phyloP scores from a whole-genome alignment of 108 stramenopile genomes.

The Cyclostephanos tholiformis region DNA sequence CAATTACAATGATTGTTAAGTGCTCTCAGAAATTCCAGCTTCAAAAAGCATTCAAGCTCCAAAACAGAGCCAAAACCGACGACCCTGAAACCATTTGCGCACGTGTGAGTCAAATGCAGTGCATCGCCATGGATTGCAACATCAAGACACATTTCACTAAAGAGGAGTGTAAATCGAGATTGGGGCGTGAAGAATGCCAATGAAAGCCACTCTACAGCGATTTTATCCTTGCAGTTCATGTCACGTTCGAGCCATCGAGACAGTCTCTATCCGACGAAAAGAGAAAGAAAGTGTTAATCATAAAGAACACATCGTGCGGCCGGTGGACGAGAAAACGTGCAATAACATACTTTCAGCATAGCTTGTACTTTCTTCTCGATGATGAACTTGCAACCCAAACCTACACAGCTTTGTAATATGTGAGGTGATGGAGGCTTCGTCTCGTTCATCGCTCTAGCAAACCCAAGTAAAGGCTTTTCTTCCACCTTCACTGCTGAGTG shows the following conservation, averaged over 20 bases:
- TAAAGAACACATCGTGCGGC: background rate
- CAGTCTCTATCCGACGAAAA: conserved; percentile 26
- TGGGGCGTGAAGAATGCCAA: conserved; percentile 76
- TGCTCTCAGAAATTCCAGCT: conserved; percentile 49
- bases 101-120: conserved; percentile 60
- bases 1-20: conserved; percentile 9
- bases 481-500: conserved; percentile 11
- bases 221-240: conserved; percentile 28
- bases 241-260: conserved; percentile 52
- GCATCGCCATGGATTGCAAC: conserved; percentile 59
- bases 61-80: conserved; percentile 69
- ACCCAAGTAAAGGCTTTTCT: conserved; percentile 36
- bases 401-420: conserved; percentile 73
- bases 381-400: conserved; percentile 73
- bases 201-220: conserved; percentile 73
- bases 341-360: conserved; percentile 42
- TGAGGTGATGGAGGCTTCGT: conserved; percentile 46
- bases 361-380: conserved; percentile 74
- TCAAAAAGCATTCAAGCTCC: conserved; percentile 77
- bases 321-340: background rate
- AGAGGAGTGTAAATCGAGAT: conserved; percentile 61
- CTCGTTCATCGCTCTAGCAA: conserved; percentile 54
- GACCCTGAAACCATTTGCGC: conserved; percentile 50
- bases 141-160: conserved; percentile 55
- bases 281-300: background rate